Evolutionary conservation across 192 early-diverging fungal genomes (phyloP).

Genomic region (Backusella psychrophila): DNA sequence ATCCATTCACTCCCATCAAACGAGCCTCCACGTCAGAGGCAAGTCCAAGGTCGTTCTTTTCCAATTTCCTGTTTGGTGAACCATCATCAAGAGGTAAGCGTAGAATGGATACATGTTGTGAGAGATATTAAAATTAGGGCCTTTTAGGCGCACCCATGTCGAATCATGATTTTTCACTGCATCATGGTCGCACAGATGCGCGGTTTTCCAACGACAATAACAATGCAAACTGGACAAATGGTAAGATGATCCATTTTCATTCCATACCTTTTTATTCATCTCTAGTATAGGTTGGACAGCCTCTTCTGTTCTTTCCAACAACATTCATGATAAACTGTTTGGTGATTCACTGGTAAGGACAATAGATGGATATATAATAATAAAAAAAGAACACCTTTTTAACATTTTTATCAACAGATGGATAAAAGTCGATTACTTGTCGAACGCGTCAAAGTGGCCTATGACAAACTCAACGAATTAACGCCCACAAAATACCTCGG

Average conservation of each 20-base stretch:
- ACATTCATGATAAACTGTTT: constrained; percentile 29
- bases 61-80: constrained; percentile 29
- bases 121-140: not conserved
- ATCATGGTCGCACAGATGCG: not conserved
- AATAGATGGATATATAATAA: too few species aligned
- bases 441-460: constrained; percentile 21
- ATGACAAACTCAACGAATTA: constrained; percentile 25
- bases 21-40: not conserved
- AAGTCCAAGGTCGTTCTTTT: constrained; percentile 17
- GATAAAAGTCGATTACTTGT: constrained; percentile 14
- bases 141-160: not conserved
- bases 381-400: not conserved
- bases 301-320: constrained; percentile 13
- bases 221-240: constrained; percentile 10
- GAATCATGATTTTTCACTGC: not conserved
- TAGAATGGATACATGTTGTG: not conserved
- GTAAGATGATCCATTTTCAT: not conserved
- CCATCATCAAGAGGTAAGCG: not conserved
- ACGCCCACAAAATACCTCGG: constrained; percentile 15
- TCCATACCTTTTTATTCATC: not conserved
- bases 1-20: not conserved
- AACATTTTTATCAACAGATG: not conserved
- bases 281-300: constrained; percentile 17
- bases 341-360: constrained; percentile 26
- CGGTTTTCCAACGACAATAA: not conserved